A percentile compares a stretch with the other conserved stretches of the same genome.
These are phyloP conservation scores for Globisporangium apiculatum DNA, from an alignment of 352 stramenopile species.

Conservation along the genomic window DNA sequence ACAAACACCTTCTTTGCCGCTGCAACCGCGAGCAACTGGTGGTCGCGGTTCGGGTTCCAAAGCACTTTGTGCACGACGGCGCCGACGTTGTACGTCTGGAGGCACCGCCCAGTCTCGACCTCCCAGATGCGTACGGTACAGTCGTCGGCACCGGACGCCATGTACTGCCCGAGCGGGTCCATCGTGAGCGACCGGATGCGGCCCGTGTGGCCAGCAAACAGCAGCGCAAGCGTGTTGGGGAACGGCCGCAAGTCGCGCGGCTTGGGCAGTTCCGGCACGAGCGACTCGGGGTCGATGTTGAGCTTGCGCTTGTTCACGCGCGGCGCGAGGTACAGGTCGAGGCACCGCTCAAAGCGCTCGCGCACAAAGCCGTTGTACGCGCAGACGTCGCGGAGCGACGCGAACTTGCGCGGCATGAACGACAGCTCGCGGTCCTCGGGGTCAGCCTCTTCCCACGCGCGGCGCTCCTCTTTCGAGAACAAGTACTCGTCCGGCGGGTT, in stretches of 20 bases:
- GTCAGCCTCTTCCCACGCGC: constrained; percentile 94
- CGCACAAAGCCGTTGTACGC: constrained; percentile 96
- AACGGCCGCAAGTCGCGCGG: constrained; percentile 97
- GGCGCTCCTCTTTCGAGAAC: constrained; percentile 94
- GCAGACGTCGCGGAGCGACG: constrained; percentile 94
- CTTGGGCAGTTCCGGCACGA: constrained; percentile 95
- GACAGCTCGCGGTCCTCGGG: constrained; percentile 95
- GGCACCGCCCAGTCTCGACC: constrained; percentile 90
- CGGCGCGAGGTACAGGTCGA: constrained; percentile 99
- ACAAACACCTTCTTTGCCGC: constrained; percentile 88
- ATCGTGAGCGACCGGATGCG: constrained; percentile 92
- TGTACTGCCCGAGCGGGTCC: constrained; percentile 95
- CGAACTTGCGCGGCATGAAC: constrained; percentile 97
- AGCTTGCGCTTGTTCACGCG: constrained; percentile 94
- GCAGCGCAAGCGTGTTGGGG: constrained; percentile 91
- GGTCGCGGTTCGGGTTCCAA: constrained; percentile 96
- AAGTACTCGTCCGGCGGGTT: constrained; percentile 99
- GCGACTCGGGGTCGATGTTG: constrained; percentile 97
- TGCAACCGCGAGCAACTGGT: constrained; percentile 93
- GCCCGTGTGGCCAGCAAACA: constrained; percentile 84
- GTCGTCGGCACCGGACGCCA: constrained; percentile 94
- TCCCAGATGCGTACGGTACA: constrained; percentile 96
- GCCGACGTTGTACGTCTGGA: constrained; percentile 90
- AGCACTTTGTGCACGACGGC: constrained; percentile 88
- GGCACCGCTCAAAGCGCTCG: constrained; percentile 99